Percentiles rank a stretch among this genome's conserved stretches.
These are phyloP conservation scores for Taphrina deformans DNA, from an alignment of 1,139 yeast species.

Conservation along the genomic window DNA sequence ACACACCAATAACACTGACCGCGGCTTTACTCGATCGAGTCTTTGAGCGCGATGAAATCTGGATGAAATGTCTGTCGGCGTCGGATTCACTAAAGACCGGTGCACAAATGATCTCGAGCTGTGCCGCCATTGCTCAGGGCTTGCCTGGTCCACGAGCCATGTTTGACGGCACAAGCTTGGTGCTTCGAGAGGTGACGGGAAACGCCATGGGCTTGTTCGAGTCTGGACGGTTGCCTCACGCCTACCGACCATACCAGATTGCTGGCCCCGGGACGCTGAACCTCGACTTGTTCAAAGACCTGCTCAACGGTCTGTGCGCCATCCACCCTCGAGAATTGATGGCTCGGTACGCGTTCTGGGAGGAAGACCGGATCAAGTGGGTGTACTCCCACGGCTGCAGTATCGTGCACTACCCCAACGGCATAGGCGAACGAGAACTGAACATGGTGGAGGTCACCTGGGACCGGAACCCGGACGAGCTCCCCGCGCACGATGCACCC, in stretches of 20 bases:
- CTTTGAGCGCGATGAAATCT: conserved; percentile 3
- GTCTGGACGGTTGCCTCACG: conserved; percentile 14
- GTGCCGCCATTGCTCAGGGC: conserved; percentile 16
- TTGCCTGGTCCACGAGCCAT: background rate
- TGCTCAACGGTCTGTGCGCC: background rate
- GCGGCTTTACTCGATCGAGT: conserved; percentile 9
- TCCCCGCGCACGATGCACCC: conserved; percentile 11
- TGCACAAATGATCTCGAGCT: conserved; percentile 5
- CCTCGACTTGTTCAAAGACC: background rate
- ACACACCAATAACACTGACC: conserved; percentile 19
- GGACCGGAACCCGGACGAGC: background rate
- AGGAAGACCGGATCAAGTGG: background rate
- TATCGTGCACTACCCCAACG: conserved; percentile 17
- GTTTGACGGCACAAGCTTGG: conserved; percentile 4
- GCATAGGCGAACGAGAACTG: conserved; percentile 7
- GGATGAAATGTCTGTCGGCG: conserved; percentile 8
- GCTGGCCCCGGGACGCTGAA: background rate
- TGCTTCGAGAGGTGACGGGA: conserved; percentile 12
- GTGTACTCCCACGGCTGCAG: conserved; percentile 25
- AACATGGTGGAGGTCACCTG: conserved; percentile 8
- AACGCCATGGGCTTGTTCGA: conserved; percentile 10
- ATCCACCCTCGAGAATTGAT: background rate
- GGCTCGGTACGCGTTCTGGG: conserved; percentile 9
- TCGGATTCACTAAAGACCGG: background rate
- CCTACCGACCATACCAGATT: background rate